A percentile compares a stretch with the other conserved stretches of the same genome.
phyloP scores from a whole-genome alignment of 768 basidiomycete genomes.

The Tricholoma bakamatsutake region DNA sequence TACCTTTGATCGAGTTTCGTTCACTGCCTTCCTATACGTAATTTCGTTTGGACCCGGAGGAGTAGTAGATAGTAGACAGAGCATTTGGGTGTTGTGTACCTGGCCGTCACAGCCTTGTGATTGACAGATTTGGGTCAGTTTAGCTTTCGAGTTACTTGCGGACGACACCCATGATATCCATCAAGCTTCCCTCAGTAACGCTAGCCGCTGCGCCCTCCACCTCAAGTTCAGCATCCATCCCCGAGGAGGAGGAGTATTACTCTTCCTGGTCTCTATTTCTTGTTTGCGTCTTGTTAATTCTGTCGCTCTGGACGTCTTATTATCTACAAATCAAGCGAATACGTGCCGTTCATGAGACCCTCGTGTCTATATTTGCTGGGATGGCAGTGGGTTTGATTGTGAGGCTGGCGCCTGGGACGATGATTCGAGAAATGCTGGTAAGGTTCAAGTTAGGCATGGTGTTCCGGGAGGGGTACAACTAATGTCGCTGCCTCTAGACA shows the following conservation, averaged over 20 bases:
- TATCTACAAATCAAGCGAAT: conserved; percentile 97
- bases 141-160: not conserved
- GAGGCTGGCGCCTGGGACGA: conserved; percentile 82
- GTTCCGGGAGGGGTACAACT: not conserved
- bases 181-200: conserved; percentile 31
- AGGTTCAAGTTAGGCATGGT: conserved; percentile 27
- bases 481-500: conserved; percentile 46
- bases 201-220: conserved; percentile 24
- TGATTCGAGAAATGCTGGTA: conserved; percentile 97
- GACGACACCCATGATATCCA: conserved; percentile 25
- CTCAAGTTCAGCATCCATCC: conserved; percentile 29
- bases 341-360: conserved; percentile 91
- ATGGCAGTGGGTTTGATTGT: conserved; percentile 94
- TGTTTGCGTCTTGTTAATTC: conserved; percentile 85
- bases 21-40: too few species aligned
- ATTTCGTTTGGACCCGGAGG: too few species aligned
- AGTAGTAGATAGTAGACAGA: too few species aligned
- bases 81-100: too few species aligned
- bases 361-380: conserved; percentile 92
- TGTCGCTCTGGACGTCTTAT: conserved; percentile 95
- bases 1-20: not conserved
- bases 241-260: conserved; percentile 84
- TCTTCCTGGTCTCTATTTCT: conserved; percentile 94
- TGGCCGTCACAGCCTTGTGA: too few species aligned
- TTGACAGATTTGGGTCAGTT: too few species aligned